phyloP scores from a whole-genome alignment of 306 rosid species.

The Sicyos edulis region DNA sequence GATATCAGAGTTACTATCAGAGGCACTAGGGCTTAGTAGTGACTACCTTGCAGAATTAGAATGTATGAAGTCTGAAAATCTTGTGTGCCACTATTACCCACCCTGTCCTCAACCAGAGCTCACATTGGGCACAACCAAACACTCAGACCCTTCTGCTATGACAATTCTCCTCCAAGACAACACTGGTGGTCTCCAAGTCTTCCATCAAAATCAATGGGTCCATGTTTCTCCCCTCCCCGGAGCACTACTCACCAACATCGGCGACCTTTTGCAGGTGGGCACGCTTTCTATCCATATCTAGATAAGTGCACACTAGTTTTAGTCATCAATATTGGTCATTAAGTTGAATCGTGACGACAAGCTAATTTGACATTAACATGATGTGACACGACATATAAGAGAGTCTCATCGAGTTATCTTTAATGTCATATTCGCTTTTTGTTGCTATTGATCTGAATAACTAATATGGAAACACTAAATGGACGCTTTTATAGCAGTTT shows the following conservation, averaged over 20 bases:
- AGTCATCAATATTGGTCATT: no score
- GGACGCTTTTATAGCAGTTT: no score
- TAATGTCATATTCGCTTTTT: no score
- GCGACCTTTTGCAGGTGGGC: conserved; percentile 65
- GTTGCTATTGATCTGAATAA: no score
- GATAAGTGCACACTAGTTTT: not conserved
- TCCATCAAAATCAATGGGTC: conserved; percentile 50
- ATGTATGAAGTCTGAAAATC: conserved; percentile 53
- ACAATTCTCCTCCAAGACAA: conserved; percentile 69
- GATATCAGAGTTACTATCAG: conserved; percentile 54
- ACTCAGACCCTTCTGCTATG: conserved; percentile 67
- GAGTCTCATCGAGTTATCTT: no score
- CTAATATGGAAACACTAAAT: no score
- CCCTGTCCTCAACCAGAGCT: conserved; percentile 67
- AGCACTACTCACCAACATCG: conserved; percentile 61
- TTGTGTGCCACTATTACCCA: conserved; percentile 78
- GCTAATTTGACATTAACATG: no score
- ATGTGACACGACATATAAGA: no score
- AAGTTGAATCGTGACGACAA: no score
- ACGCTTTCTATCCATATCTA: not conserved
- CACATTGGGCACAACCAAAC: conserved; percentile 64
- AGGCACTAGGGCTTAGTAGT: conserved; percentile 49
- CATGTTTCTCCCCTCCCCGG: conserved; percentile 48
- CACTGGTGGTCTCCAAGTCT: conserved; percentile 71
- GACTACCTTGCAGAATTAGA: conserved; percentile 47